Evolutionary conservation across 768 basidiomycete genomes (phyloP).

Genomic region (Nidularia sp.): DNA sequence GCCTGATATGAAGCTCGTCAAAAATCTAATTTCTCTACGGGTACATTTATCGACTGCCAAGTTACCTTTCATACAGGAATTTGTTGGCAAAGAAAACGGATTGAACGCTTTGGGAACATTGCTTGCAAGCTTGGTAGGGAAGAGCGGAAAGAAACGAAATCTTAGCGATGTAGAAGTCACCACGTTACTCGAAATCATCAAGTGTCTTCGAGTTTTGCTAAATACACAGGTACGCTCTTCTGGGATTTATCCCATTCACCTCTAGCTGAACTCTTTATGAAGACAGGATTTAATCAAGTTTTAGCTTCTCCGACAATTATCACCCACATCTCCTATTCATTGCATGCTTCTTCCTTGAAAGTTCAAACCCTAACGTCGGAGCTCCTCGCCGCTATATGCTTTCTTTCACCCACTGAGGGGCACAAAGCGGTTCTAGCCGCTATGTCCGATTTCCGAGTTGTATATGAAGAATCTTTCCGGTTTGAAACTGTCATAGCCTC

Average conservation of each 20-base stretch:
- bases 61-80: conserved; percentile 73
- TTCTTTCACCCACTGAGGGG: conserved; percentile 67
- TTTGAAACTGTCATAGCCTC: conserved; percentile 73
- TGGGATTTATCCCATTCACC: conserved; percentile 5
- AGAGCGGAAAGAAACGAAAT: conserved; percentile 57
- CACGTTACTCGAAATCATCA: conserved; percentile 69
- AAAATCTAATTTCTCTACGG: conserved; percentile 77
- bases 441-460: conserved; percentile 74
- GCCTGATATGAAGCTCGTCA: conserved; percentile 59
- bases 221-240: conserved; percentile 71
- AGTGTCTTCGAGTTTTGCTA: conserved; percentile 75
- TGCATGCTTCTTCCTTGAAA: conserved; percentile 65
- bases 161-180: conserved; percentile 63
- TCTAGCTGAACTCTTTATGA: neutral
- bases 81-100: conserved; percentile 64
- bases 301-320: conserved; percentile 61
- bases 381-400: conserved; percentile 79
- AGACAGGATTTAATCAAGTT: conserved; percentile 74
- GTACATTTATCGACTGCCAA: conserved; percentile 85
- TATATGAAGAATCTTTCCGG: conserved; percentile 69
- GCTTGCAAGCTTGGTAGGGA: conserved; percentile 60
- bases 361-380: conserved; percentile 69
- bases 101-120: conserved; percentile 57
- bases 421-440: conserved; percentile 73
- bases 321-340: conserved; percentile 67